phyloP scores from a whole-genome alignment of 768 basidiomycete genomes.

The Pseudohyphozyma bogoriensis region DNA sequence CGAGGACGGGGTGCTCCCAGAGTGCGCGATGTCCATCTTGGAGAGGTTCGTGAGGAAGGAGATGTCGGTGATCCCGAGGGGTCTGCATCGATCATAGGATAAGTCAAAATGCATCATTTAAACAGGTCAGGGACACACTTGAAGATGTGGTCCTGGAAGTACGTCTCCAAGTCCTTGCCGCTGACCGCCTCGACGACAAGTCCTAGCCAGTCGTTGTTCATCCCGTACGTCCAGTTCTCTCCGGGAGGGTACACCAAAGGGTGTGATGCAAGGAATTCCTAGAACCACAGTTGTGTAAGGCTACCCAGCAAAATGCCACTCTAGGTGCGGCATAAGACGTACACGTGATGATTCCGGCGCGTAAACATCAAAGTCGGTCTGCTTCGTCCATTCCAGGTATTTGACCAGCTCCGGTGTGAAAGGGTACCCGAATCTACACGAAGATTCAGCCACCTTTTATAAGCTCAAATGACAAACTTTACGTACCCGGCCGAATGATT shows the following conservation, averaged over 20 bases:
- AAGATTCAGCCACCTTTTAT: too few species aligned
- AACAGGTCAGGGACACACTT: background rate
- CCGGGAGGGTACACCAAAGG: background rate
- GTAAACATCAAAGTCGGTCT: too few species aligned
- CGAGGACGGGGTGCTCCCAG: background rate
- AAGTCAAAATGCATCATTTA: too few species aligned
- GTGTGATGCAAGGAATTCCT: background rate
- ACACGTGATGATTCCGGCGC: too few species aligned
- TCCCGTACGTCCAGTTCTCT: conserved; percentile 26
- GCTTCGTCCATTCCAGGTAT: too few species aligned
- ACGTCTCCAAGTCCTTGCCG: conserved; percentile 33
- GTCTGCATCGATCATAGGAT: conserved; percentile 2
- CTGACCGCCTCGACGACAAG: conserved; percentile 33
- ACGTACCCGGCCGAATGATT: conserved; percentile 34
- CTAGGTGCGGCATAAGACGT: too few species aligned
- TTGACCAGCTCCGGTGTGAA: too few species aligned
- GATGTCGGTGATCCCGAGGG: conserved; percentile 32
- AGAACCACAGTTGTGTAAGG: too few species aligned
- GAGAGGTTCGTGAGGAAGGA: conserved; percentile 31
- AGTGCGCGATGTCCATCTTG: conserved; percentile 10
- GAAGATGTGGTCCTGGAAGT: conserved; percentile 36
- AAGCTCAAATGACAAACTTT: background rate
- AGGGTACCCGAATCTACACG: too few species aligned
- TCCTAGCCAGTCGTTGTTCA: conserved; percentile 34
- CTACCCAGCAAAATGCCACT: too few species aligned